phyloP scores from a whole-genome alignment of 2,329 filamentous ascomycete genomes.

The Alternaria tenuissima region DNA sequence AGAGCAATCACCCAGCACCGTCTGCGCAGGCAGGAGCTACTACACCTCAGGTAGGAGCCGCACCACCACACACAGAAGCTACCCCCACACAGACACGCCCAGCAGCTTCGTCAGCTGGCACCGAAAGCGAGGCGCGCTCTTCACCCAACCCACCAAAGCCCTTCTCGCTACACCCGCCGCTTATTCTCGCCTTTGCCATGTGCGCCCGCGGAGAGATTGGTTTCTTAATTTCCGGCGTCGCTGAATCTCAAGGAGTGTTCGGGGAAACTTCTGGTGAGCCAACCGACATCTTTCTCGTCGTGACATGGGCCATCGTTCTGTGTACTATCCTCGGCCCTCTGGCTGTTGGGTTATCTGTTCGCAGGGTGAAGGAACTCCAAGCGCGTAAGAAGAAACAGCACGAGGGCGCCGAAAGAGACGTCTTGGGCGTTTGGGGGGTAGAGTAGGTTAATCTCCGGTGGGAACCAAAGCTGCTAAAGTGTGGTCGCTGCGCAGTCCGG shows the following conservation, averaged over 20 bases:
- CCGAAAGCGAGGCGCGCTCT: constrained; percentile 19
- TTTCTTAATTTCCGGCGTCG: constrained; percentile 75
- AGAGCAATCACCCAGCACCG: constrained; percentile 11
- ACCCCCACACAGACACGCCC: neutral
- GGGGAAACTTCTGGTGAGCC: constrained; percentile 24
- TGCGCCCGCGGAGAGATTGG: constrained; percentile 81
- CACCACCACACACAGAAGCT: neutral
- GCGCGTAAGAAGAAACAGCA: constrained; percentile 38
- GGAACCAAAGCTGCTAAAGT: neutral
- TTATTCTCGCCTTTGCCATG: constrained; percentile 75
- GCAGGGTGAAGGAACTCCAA: constrained; percentile 55
- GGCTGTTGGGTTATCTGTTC: constrained; percentile 59
- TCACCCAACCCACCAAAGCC: constrained; percentile 55
- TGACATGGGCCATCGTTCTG: constrained; percentile 65
- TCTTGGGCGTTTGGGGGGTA: constrained; percentile 58
- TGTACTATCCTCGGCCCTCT: constrained; percentile 66
- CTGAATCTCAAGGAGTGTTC: constrained; percentile 64
- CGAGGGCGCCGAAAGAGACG: constrained; percentile 50
- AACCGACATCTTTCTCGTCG: constrained; percentile 61
- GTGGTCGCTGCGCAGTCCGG: neutral
- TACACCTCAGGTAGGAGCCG: neutral
- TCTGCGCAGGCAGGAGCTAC: neutral
- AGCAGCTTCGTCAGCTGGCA: neutral
- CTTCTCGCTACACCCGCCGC: constrained; percentile 71
- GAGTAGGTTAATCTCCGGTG: constrained; percentile 17